phyloP scores from a whole-genome alignment of 345 rosid species.

The Passiflora organensis region DNA sequence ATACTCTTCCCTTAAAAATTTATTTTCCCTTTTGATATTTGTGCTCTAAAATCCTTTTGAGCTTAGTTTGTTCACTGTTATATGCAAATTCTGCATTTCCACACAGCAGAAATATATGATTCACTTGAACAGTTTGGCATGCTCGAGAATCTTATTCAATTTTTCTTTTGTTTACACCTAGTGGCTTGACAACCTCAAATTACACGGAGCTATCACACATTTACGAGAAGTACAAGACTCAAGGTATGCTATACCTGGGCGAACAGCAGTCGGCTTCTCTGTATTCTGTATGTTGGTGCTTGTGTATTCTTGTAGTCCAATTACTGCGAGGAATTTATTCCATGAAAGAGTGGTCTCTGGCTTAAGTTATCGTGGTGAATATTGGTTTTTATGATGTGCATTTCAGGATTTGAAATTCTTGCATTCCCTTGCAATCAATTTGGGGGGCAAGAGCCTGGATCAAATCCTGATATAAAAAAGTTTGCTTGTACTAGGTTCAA shows the following conservation, averaged over 20 bases:
- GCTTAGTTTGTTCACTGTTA: neutral
- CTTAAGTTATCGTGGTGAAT: neutral
- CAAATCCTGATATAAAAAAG: slow-evolving; percentile 27
- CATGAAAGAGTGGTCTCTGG: neutral
- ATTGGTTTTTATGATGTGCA: neutral
- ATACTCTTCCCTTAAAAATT: slow-evolving; percentile 1
- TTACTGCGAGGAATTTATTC: no score
- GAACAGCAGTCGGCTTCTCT: neutral
- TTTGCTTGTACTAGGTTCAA: slow-evolving; percentile 29
- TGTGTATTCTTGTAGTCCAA: neutral
- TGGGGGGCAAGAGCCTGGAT: slow-evolving; percentile 32
- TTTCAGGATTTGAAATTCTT: slow-evolving; percentile 27
- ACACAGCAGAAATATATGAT: neutral
- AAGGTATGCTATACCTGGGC: slow-evolving; percentile 15
- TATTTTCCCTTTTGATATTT: neutral
- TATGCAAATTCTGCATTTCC: neutral
- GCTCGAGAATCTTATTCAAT: slow-evolving; percentile 2
- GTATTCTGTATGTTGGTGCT: no score
- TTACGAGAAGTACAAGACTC: slow-evolving; percentile 28
- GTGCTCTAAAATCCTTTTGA: neutral
- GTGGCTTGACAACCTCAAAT: slow-evolving; percentile 30
- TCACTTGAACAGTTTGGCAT: neutral
- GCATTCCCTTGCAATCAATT: slow-evolving; percentile 32
- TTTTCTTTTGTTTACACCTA: neutral
- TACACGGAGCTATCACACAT: slow-evolving; percentile 26